A percentile compares a stretch with the other conserved stretches of the same genome.
These are phyloP conservation scores for Globomyces pollinis-pini DNA, from an alignment of 192 early-diverging fungal species.

Conservation along the genomic window DNA sequence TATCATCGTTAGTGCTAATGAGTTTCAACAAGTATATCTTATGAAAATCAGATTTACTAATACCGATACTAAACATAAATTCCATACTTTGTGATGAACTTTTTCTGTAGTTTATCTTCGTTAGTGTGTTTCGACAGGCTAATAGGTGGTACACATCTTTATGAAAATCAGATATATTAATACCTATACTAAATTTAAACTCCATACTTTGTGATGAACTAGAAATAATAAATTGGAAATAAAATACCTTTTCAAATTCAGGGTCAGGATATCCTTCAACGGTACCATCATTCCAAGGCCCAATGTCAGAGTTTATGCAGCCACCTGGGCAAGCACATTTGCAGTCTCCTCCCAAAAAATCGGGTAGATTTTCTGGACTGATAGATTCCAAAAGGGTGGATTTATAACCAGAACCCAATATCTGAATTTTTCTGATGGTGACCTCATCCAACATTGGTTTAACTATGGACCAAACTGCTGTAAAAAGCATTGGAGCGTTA, in stretches of 20 bases:
- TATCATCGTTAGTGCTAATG: no score
- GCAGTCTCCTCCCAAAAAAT: conserved; percentile 36
- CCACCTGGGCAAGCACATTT: conserved; percentile 30
- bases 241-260: conserved; percentile 2
- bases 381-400: conserved; percentile 34
- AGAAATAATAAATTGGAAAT: background rate
- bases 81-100: conserved; percentile 1
- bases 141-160: no score
- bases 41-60: no score
- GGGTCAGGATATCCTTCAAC: conserved; percentile 39
- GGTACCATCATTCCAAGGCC: conserved; percentile 47
- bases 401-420: conserved; percentile 35
- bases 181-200: background rate
- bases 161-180: no score
- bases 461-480: conserved; percentile 23
- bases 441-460: conserved; percentile 44
- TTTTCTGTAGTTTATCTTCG: no score
- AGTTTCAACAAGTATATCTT: no score
- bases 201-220: conserved; percentile 1
- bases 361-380: conserved; percentile 33
- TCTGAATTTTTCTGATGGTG: conserved; percentile 45
- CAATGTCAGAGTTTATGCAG: conserved; percentile 37
- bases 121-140: no score
- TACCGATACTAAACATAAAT: background rate
- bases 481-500: conserved; percentile 79